A percentile compares a stretch with the other conserved stretches of the same genome.
phyloP scores from a whole-genome alignment of 768 basidiomycete species.

The Leccinum rimulosum region DNA sequence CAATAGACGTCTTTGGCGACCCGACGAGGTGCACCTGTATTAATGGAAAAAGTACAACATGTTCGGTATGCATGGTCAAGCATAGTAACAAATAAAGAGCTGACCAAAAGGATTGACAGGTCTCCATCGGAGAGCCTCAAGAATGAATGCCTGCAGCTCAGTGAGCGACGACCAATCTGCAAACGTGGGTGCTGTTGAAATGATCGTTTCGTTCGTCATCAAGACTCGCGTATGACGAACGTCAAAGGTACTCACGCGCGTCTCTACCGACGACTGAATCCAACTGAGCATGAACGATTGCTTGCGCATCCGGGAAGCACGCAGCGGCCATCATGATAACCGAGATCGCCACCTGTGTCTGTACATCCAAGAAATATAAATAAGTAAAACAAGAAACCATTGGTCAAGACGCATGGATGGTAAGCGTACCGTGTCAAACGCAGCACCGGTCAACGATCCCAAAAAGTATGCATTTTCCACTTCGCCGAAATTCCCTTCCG shows the following conservation, averaged over 20 bases:
- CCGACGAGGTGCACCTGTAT: conserved; percentile 22
- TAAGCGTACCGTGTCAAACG: conserved; percentile 47
- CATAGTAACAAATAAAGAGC: background rate
- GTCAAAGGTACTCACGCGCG: conserved; percentile 22
- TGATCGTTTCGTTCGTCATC: background rate
- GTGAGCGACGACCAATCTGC: conserved; percentile 32
- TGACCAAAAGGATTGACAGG: conserved; percentile 34
- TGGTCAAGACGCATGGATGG: background rate
- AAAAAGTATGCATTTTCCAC: conserved; percentile 57
- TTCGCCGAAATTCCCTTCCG: conserved; percentile 47
- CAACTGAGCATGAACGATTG: conserved; percentile 35
- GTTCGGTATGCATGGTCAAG: background rate
- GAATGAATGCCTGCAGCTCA: conserved; percentile 37
- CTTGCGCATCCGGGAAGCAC: conserved; percentile 33
- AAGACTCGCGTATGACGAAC: background rate
- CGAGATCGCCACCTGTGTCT: conserved; percentile 29
- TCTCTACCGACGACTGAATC: conserved; percentile 37
- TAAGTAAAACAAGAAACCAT: background rate
- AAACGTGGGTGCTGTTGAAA: conserved; percentile 36
- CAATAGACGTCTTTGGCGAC: conserved; percentile 27
- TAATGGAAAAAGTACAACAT: no score
- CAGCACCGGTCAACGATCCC: conserved; percentile 62
- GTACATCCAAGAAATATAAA: background rate
- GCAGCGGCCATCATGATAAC: conserved; percentile 39
- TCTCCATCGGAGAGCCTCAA: conserved; percentile 40